These are phyloP conservation scores for Avena atlantica DNA, from an alignment of 176 grass and related monocot species.

Conservation along the genomic window DNA sequence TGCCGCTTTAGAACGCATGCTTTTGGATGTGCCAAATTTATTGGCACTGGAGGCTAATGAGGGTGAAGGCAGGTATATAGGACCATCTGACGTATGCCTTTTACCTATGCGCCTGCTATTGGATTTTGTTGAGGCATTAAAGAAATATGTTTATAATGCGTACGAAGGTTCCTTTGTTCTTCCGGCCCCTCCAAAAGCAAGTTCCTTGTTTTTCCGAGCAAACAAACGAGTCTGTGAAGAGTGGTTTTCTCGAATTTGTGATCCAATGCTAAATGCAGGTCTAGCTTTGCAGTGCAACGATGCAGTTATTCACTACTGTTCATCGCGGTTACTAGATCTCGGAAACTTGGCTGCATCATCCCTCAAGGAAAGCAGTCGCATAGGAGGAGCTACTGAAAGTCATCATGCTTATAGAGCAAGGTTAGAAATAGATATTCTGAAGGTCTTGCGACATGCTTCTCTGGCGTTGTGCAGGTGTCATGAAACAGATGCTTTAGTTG, in stretches of 20 bases:
- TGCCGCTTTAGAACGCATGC: constrained; percentile 95
- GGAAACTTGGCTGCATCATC: constrained; percentile 67
- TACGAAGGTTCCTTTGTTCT: constrained; percentile 98
- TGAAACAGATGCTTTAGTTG: constrained; percentile 85
- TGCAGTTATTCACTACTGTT: constrained; percentile 82
- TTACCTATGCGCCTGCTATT: constrained; percentile 89
- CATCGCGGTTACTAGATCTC: constrained; percentile 70
- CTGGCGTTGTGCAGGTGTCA: constrained; percentile 83
- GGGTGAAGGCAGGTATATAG: constrained; percentile 75
- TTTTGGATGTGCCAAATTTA: constrained; percentile 86
- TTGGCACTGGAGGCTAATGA: constrained; percentile 72
- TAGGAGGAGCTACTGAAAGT: constrained; percentile 58
- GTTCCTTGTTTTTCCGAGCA: constrained; percentile 89
- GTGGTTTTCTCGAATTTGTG: constrained; percentile 99
- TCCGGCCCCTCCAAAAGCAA: constrained; percentile 66
- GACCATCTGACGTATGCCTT: constrained; percentile 63
- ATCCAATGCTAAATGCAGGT: constrained; percentile 97
- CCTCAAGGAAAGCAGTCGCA: constrained; percentile 69
- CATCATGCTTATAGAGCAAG: constrained; percentile 64
- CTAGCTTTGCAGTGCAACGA: constrained; percentile 79
- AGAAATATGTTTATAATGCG: constrained; percentile 96
- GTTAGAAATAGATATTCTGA: constrained; percentile 76
- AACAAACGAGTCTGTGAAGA: constrained; percentile 98
- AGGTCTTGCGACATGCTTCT: constrained; percentile 79
- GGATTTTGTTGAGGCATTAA: constrained; percentile 95